Conservation (phyloP, 306 rosid genomes). For the Vicia villosa region DNA sequence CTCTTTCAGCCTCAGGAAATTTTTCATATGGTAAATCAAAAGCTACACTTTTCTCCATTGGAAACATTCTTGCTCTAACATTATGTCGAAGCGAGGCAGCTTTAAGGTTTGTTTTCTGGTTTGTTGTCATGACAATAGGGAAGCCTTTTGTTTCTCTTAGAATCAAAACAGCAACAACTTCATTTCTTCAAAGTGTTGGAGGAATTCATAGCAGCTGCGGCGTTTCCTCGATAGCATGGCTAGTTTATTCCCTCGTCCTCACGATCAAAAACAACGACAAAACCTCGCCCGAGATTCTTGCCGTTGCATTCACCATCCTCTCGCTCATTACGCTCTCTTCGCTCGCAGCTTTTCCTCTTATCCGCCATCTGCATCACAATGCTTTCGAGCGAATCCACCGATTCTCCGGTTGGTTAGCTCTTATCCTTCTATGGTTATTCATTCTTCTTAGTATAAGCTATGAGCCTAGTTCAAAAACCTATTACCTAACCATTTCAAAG, state of each 20-base stretch:
- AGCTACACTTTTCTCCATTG: constrained; percentile 63
- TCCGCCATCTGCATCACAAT: constrained; percentile 76
- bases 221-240: constrained; percentile 74
- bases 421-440: constrained; percentile 56
- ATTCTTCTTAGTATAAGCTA: constrained; percentile 46
- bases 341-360: constrained; percentile 65
- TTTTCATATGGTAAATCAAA: constrained; percentile 51
- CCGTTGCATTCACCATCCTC: constrained; percentile 52
- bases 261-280: constrained; percentile 42
- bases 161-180: constrained; percentile 56
- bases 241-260: constrained; percentile 51
- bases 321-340: constrained; percentile 61
- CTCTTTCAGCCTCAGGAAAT: constrained; percentile 50
- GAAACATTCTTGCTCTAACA: constrained; percentile 59
- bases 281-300: constrained; percentile 51
- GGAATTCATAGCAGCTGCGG: constrained; percentile 83
- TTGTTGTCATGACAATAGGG: constrained; percentile 53
- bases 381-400: constrained; percentile 66
- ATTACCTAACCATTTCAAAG: constrained; percentile 24
- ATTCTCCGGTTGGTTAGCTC: constrained; percentile 68
- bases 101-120: constrained; percentile 52
- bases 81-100: constrained; percentile 63
- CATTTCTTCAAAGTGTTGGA: constrained; percentile 74
- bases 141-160: constrained; percentile 51
- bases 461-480: constrained; percentile 44